A percentile compares a stretch with the other conserved stretches of the same genome.
phyloP scores from a whole-genome alignment of 257 asterid genomes.

The Solanum chilense region DNA sequence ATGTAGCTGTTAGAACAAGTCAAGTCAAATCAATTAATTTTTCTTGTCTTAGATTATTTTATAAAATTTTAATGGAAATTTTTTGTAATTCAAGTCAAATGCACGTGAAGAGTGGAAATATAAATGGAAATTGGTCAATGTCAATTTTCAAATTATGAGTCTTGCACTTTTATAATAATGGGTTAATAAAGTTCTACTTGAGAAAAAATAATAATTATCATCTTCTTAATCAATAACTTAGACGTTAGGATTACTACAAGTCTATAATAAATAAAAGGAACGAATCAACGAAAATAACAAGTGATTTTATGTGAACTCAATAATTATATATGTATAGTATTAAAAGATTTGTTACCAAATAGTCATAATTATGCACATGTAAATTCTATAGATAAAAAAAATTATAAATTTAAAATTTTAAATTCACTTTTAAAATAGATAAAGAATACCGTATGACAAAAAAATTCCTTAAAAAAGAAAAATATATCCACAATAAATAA shows the following conservation, averaged over 20 bases:
- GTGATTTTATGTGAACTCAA: background rate
- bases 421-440: no score
- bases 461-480: no score
- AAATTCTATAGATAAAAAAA: no score
- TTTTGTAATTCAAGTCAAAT: background rate
- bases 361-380: no score
- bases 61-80: no score
- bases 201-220: background rate
- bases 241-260: background rate
- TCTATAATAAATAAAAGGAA: background rate
- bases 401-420: no score
- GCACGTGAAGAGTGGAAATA: background rate
- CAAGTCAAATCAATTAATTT: background rate
- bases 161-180: background rate
- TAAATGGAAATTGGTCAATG: background rate
- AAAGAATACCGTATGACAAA: no score
- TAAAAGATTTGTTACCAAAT: no score
- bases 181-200: background rate
- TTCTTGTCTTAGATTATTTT: background rate
- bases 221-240: background rate
- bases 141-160: background rate
- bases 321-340: no score
- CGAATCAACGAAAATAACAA: background rate
- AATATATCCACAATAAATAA: no score
- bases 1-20: background rate